These are phyloP conservation scores for Mortierella sp. DNA, from an alignment of 371 early-diverging fungal species.

Conservation along the genomic window DNA sequence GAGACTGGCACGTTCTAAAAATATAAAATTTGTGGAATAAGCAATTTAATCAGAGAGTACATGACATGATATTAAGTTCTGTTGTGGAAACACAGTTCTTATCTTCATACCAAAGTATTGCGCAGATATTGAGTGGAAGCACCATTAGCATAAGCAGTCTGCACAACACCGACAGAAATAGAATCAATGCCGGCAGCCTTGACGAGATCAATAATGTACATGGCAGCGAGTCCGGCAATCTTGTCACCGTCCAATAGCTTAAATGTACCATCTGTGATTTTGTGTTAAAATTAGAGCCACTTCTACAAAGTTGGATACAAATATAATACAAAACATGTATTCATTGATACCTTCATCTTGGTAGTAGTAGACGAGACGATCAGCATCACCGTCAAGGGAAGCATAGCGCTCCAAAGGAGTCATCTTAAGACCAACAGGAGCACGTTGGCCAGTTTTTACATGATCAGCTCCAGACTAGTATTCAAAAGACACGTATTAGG, in stretches of 20 bases:
- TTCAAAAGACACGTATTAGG: not conserved
- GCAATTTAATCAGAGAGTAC: not conserved
- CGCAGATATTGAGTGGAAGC: slow-evolving; percentile 93
- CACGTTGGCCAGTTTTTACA: slow-evolving; percentile 92
- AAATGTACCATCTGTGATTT: slow-evolving; percentile 75
- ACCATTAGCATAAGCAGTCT: slow-evolving; percentile 99
- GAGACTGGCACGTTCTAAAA: slow-evolving; percentile 90
- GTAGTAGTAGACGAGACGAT: slow-evolving; percentile 98
- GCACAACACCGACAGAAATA: slow-evolving; percentile 95
- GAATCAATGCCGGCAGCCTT: slow-evolving; percentile 79
- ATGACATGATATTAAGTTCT: not conserved
- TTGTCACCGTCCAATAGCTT: slow-evolving; percentile 98
- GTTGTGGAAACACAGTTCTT: not conserved
- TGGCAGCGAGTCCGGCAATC: slow-evolving; percentile 94
- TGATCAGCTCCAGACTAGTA: slow-evolving; percentile 96
- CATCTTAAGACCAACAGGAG: slow-evolving; percentile 79
- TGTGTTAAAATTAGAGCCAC: not conserved
- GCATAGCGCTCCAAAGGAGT: slow-evolving; percentile 81
- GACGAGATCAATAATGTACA: slow-evolving; percentile 91
- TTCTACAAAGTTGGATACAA: not conserved
- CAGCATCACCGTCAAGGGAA: slow-evolving; percentile 99
- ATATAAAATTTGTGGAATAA: slow-evolving; percentile 9
- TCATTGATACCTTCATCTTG: slow-evolving; percentile 68
- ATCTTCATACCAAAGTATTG: slow-evolving; percentile 76
- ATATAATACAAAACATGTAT: not conserved